Evolutionary conservation across 768 basidiomycete genomes (phyloP).

Genomic region (Dentipellis sp.): DNA sequence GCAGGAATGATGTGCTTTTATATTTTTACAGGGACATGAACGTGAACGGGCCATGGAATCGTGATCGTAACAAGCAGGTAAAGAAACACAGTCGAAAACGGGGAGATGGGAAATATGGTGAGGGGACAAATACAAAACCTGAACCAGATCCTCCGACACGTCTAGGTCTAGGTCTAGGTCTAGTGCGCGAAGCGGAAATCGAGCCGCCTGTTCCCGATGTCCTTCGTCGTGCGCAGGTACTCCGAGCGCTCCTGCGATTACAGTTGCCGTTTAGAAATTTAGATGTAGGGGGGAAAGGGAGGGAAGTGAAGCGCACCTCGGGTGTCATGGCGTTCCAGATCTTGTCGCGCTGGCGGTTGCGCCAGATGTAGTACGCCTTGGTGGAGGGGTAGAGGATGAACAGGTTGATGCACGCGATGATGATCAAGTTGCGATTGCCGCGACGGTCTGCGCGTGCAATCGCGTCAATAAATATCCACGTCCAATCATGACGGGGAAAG

Average conservation of each 20-base stretch:
- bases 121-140: not conserved
- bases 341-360: constrained; percentile 42
- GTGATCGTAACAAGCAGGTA: too few relatives aligned
- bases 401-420: constrained; percentile 40
- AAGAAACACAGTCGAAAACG: too few relatives aligned
- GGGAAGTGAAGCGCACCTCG: constrained; percentile 16
- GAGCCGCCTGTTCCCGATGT: constrained; percentile 22
- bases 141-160: not conserved
- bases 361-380: constrained; percentile 48
- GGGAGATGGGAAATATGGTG: too few relatives aligned
- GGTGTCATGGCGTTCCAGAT: constrained; percentile 50
- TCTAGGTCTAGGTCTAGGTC: too few relatives aligned
- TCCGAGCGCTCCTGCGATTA: constrained; percentile 18
- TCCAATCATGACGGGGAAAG: not conserved
- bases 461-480: not conserved
- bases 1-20: too few relatives aligned
- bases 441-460: constrained; percentile 32
- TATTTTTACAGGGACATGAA: too few relatives aligned
- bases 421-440: constrained; percentile 49
- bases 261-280: not conserved
- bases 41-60: too few relatives aligned
- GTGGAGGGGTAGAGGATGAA: constrained; percentile 43
- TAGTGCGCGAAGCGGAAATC: constrained; percentile 23
- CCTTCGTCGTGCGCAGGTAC: constrained; percentile 26
- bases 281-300: not conserved